Evolutionary conservation across 148 eudicot genomes (phyloP), one percentile per base, ranked within the genome.

Genomic region (Persicaria tinctoria): DNA sequence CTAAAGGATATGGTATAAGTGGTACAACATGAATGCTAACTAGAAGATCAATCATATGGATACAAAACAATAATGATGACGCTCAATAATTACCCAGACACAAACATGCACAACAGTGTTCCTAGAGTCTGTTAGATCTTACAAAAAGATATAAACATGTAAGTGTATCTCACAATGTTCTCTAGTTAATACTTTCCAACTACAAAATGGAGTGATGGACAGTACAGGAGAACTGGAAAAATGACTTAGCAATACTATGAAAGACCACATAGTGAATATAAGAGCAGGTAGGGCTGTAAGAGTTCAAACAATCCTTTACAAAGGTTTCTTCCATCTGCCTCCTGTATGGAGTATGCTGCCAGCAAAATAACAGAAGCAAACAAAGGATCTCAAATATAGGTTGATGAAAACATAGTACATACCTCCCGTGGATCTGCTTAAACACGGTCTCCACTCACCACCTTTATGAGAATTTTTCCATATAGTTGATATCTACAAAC

Each of bases 381-480:
- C 14, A 41, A 20, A 5, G 70, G 70, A 44, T 13, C 27, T 47
- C 73, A 71, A 71, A 47, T 5, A 38, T 50, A 79, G 48, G 5
- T 63, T 72, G 38, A 47, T 16, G 55, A 27, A 54, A 50, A n/a
- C 46, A 73, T 14, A 76, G 73, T 41, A 68, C 81, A 73, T 88
- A 95, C 99, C 97, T 95, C 77, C 87, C 47, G 85, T 79, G 68
- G 91, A 87, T 74, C 77, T 92, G 83, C 88, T 89, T 78, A 87
- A 80, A 81, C 99, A 95, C 10, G 99, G 91, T 82, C 81, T 92
- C 99, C 99, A 95, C 75, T 83, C 94, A 74, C 94, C 92, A 79
- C 87, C 80, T 89, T 85, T 92, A 81, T 86, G 85, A 50, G 97
- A 90, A 79, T 89, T 90, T 82, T 88, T 89, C 99, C 99, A 95